Evolutionary conservation across 208 protist genomes (phyloP).

Genomic region (Leishmania braziliensis): DNA sequence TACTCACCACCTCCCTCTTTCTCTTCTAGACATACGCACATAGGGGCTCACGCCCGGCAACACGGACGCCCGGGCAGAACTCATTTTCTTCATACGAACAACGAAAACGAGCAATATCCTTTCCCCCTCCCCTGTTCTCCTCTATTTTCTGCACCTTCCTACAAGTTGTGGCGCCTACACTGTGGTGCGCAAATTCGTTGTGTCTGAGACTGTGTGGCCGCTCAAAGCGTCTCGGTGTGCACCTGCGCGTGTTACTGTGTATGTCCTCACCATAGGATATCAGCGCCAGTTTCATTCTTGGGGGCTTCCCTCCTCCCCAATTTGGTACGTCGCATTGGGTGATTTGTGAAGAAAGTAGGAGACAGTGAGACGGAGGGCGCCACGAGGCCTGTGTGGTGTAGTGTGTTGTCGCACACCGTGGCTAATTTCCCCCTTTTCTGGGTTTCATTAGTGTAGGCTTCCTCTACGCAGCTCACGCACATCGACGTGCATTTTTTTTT

Average conservation of each 20-base stretch:
- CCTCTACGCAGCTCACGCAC: too few species aligned
- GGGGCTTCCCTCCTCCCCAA: neutral
- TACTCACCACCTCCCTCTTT: neutral
- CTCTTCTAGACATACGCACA: neutral
- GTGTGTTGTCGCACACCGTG: too few species aligned
- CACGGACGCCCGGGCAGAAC: neutral
- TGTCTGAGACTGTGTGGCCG: neutral
- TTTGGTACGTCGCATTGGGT: too few species aligned
- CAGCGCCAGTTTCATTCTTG: neutral
- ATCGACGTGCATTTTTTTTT: too few species aligned
- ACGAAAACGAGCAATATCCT: neutral
- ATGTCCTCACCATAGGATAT: neutral
- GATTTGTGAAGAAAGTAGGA: too few species aligned
- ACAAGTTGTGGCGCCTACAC: neutral
- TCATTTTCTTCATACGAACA: neutral
- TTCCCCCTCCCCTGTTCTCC: neutral
- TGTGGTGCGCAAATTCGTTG: neutral
- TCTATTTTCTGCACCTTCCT: neutral
- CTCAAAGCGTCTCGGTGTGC: neutral
- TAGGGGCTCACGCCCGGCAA: neutral
- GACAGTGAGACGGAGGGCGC: too few species aligned
- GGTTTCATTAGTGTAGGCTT: too few species aligned
- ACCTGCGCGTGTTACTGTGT: neutral
- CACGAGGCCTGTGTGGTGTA: too few species aligned
- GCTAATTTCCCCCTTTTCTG: too few species aligned